Conservation (phyloP, 1,284 basidiomycete genomes). For the Mycosarcoma mackinlayi region DNA sequence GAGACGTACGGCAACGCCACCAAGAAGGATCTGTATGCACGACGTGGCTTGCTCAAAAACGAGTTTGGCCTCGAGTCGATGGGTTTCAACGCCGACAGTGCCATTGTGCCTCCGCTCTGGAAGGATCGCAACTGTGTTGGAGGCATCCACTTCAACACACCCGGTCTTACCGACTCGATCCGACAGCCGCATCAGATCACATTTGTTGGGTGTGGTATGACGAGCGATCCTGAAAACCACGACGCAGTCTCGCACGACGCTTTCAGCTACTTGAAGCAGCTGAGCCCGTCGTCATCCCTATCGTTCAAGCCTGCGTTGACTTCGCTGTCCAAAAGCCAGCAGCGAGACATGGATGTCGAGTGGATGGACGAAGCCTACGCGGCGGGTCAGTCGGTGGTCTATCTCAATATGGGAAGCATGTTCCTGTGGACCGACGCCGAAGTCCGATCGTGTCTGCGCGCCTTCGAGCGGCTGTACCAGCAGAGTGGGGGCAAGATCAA, state of each 20-base stretch:
- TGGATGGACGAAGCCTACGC: constrained; percentile 53
- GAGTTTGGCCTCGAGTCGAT: constrained; percentile 34
- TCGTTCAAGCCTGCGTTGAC: constrained; percentile 3
- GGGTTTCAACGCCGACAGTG: constrained; percentile 39
- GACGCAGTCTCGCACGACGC: constrained; percentile 1
- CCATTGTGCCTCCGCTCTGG: constrained; percentile 37
- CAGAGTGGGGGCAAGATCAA: constrained; percentile 33
- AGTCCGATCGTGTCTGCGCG: constrained; percentile 47
- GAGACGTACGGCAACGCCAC: constrained; percentile 26
- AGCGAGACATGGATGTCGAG: constrained; percentile 37
- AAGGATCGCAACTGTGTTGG: constrained; percentile 40
- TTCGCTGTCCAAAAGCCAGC: background rate
- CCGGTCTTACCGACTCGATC: constrained; percentile 27
- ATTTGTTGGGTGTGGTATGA: constrained; percentile 30
- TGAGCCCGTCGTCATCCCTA: constrained; percentile 13
- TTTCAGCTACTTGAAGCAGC: constrained; percentile 4
- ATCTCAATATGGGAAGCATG: constrained; percentile 66
- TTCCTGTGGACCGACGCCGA: constrained; percentile 57
- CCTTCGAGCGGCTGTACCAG: constrained; percentile 45
- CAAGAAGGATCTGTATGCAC: constrained; percentile 37
- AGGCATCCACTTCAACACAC: constrained; percentile 44
- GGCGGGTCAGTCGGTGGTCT: constrained; percentile 54
- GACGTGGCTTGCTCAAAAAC: constrained; percentile 25
- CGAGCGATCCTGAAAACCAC: constrained; percentile 31
- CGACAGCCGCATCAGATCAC: constrained; percentile 37